Conservation (phyloP, 306 rosid species). For the Mimosa pudica region DNA sequence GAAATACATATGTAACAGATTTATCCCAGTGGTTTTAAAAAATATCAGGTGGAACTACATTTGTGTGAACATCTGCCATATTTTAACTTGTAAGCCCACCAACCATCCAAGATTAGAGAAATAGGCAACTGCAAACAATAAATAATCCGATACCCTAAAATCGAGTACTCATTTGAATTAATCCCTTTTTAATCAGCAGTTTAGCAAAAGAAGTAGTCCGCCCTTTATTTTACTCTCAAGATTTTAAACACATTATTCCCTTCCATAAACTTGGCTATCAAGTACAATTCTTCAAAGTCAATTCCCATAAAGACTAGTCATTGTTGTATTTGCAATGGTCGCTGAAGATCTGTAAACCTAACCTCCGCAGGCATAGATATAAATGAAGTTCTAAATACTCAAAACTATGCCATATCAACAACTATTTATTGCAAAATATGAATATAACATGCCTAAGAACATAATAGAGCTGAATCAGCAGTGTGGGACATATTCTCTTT, state of each 20-base stretch:
- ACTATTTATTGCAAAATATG: not conserved
- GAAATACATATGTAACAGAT: no score
- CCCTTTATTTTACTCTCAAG: slow-evolving; percentile 9
- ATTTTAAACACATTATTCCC: not conserved
- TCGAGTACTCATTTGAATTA: not conserved
- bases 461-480: not conserved
- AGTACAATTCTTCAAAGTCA: slow-evolving; percentile 14
- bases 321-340: not conserved
- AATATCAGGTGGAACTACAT: no score
- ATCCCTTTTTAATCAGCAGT: not conserved
- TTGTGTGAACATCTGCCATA: no score
- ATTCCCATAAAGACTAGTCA: slow-evolving; percentile 1
- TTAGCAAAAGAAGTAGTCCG: not conserved
- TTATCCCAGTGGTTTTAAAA: no score
- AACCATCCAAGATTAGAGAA: not conserved
- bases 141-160: not conserved
- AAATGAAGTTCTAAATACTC: not conserved
- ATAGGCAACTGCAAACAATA: not conserved
- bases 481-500: not conserved
- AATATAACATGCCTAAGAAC: not conserved
- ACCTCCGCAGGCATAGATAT: not conserved
- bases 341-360: not conserved
- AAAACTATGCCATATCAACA: not conserved
- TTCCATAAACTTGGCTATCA: not conserved
- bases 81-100: not conserved